Percentiles rank a stretch among this genome's conserved stretches.
These are phyloP conservation scores for Alternaria ventricosa DNA, from an alignment of 2,329 filamentous ascomycete genomes.

Conservation along the genomic window DNA sequence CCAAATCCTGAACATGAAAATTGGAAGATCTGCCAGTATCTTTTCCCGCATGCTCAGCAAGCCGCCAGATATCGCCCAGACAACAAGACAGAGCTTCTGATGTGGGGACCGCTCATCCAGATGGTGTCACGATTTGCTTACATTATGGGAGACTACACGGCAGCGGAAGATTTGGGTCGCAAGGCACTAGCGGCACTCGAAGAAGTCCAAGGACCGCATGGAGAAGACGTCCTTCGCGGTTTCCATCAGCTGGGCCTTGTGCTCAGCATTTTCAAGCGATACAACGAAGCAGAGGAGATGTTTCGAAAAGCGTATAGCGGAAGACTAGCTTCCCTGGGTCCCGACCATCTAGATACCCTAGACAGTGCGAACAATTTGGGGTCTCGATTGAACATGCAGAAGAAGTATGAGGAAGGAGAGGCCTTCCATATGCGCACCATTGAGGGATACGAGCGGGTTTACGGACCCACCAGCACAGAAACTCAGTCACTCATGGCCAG, in stretches of 20 bases:
- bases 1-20: constrained; percentile 10
- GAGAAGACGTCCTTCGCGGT: not conserved
- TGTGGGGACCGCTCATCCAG: not conserved
- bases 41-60: not conserved
- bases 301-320: not conserved
- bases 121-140: not conserved
- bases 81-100: not conserved
- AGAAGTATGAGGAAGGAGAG: not conserved
- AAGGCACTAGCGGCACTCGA: not conserved
- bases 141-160: not conserved
- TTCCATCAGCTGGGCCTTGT: not conserved
- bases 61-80: not conserved
- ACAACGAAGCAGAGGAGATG: not conserved
- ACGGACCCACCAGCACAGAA: not conserved
- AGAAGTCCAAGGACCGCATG: not conserved
- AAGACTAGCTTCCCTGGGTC: not conserved
- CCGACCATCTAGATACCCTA: not conserved
- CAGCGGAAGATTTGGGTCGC: not conserved
- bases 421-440: not conserved
- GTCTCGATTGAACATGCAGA: not conserved
- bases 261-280: not conserved
- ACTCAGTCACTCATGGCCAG: not conserved
- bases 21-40: not conserved
- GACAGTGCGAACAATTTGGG: not conserved
- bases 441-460: not conserved